phyloP scores from a whole-genome alignment of 306 rosid genomes.

The Casuarina glauca region DNA sequence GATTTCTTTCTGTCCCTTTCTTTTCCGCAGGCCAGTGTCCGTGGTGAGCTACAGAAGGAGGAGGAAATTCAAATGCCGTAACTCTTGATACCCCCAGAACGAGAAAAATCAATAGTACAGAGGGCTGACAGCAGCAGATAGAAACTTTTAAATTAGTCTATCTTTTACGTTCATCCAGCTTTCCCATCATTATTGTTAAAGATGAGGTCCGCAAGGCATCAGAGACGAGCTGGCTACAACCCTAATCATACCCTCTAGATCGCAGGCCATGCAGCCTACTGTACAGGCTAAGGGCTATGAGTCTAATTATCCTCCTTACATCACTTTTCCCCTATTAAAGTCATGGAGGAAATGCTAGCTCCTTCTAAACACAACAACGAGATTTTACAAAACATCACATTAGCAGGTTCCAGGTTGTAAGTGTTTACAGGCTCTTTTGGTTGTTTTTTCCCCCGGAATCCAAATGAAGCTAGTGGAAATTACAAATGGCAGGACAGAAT shows the following conservation, averaged over 20 bases:
- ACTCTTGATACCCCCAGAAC: constrained; percentile 30
- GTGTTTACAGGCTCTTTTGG: not conserved
- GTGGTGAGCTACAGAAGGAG: not conserved
- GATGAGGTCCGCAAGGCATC: constrained; percentile 17
- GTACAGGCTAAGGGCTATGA: not conserved
- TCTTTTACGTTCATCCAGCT: constrained; percentile 14
- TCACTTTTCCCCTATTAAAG: not conserved
- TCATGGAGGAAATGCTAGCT: not conserved
- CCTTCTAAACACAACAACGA: not conserved
- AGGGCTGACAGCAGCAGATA: constrained; percentile 20
- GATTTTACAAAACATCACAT: no score
- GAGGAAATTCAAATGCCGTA: not conserved
- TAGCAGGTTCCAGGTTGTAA: no score
- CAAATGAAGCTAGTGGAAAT: not conserved
- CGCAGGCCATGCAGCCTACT: no score
- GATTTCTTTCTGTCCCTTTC: not conserved
- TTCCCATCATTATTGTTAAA: not conserved
- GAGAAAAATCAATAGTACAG: constrained; percentile 29
- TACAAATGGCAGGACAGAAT: not conserved
- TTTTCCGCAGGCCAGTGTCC: not conserved
- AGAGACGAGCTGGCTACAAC: not conserved
- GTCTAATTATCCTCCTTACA: not conserved
- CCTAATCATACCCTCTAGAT: not conserved
- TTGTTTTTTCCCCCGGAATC: not conserved
- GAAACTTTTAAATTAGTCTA: constrained; percentile 6